Conservation (phyloP, 176 grass and related monocot species). For the Musa troglodytarum region DNA sequence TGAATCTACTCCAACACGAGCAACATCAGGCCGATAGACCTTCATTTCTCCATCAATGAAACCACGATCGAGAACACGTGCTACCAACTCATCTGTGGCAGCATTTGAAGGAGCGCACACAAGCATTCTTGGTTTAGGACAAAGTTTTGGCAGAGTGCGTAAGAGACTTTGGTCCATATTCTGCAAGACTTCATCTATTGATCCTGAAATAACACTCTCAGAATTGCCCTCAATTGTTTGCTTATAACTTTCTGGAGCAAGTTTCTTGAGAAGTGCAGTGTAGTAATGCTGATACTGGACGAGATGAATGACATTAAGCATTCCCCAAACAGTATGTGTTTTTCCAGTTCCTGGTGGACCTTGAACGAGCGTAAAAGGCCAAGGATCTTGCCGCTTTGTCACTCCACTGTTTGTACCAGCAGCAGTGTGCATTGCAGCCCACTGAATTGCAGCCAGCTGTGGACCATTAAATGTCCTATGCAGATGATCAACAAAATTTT, state of each 20-base stretch:
- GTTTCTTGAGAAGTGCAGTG: conserved; percentile 86
- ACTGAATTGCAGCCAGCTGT: conserved; percentile 94
- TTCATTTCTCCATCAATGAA: conserved; percentile 99
- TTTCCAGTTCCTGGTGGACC: conserved; percentile 96
- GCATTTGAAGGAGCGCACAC: conserved; percentile 97
- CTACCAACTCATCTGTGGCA: conserved; percentile 88
- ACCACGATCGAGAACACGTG: conserved; percentile 93
- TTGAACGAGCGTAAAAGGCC: conserved; percentile 99
- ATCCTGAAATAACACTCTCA: conserved; percentile 52
- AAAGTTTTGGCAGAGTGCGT: conserved; percentile 89
- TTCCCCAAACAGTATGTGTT: conserved; percentile 98
- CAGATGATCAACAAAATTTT: conserved; percentile 76
- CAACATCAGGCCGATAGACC: conserved; percentile 96
- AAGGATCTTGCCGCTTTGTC: conserved; percentile 85
- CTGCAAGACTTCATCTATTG: conserved; percentile 95
- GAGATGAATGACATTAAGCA: conserved; percentile 99
- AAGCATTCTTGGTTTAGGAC: conserved; percentile 96
- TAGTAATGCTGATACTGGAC: conserved; percentile 99
- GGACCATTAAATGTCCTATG: conserved; percentile 79
- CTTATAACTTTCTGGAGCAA: conserved; percentile 98
- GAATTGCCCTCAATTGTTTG: conserved; percentile 50
- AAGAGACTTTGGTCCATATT: conserved; percentile 98
- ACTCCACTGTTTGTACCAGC: conserved; percentile 72
- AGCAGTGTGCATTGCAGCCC: conserved; percentile 99
- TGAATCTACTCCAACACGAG: conserved; percentile 95